Base-by-base conservation (phyloP, 2,329 filamentous ascomycete species). In the Alternaria sp. region DNA sequence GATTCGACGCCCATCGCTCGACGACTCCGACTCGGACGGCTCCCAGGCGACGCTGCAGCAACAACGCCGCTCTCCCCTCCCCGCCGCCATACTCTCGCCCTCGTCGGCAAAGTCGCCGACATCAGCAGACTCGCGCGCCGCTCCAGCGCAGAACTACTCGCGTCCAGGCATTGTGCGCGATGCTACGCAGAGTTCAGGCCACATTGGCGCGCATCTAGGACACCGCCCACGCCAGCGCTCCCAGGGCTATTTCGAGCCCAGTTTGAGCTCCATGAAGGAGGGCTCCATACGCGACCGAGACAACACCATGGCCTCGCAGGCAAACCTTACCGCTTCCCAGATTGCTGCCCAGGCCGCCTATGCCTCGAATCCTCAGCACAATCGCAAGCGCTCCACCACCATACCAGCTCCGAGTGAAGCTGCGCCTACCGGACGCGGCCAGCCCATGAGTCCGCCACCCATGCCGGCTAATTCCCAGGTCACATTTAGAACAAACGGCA, bases 271-370 rank as follows among this genome's bases (percentile, higher is more conserved):
- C 25, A 89, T 86, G 62, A 44, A 57, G 16, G 62, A 65, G 49
- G 50, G 91, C 22, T 87, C 86, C 22, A 88, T 85, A 57, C 41
- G 62, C 14, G 59, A 63, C 11, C 38, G 59, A 14, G 64, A 63
- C 44, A 41, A 83, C 83, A 27, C 83, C 86, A 74, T 78, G 71
- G 80, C 81, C 63, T 63, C 68, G 53, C 59, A 60, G 20, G 60
- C 41, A 59, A 80, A 80, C 34, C 71, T 88, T 78, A 79, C 80
- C 79, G 88, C 91, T n/a, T 92, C 90, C 77, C 90, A 92, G 77
- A 92, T 93, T 65, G 92, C 92, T 40, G 91, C 91, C 18, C 91
- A 93, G 78, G 89, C 91, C 10, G 92, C 92, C 57, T 88, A 91
- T 72, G 88, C 92, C 81, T 86, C 89, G 71, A 84, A 86, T 71